A percentile compares a stretch with the other conserved stretches of the same genome.
Evolutionary conservation across 192 early-diverging fungal species (phyloP).

Genomic region (Coemansia sp.): DNA sequence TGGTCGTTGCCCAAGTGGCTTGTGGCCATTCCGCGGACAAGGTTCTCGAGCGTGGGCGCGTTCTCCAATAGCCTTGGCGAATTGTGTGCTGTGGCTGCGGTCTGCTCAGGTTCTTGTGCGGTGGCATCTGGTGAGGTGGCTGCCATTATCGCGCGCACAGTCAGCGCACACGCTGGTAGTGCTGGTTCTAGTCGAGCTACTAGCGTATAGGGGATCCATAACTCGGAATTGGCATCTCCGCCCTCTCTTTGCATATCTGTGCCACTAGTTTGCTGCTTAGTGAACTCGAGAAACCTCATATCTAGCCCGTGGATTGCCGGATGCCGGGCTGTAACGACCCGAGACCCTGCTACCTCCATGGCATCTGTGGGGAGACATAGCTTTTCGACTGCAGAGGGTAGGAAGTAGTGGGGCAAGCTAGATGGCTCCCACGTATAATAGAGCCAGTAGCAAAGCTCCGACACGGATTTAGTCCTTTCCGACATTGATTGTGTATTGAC

Average conservation of each 20-base stretch:
- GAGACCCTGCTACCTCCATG: constrained; percentile 24
- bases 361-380: constrained; percentile 23
- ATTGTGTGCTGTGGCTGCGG: constrained; percentile 7
- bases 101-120: neutral
- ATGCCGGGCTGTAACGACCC: constrained; percentile 18
- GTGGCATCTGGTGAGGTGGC: constrained; percentile 1
- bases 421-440: constrained; percentile 42
- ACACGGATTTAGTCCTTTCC: neutral
- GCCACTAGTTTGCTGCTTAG: neutral
- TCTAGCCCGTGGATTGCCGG: constrained; percentile 33
- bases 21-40: constrained; percentile 1
- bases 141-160: constrained; percentile 34
- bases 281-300: constrained; percentile 33
- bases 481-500: neutral
- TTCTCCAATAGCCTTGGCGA: constrained; percentile 46
- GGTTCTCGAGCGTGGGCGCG: constrained; percentile 41
- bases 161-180: constrained; percentile 42
- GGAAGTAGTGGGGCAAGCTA: constrained; percentile 24
- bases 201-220: constrained; percentile 37
- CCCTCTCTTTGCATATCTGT: neutral
- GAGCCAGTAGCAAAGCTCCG: constrained; percentile 25
- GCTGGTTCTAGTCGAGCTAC: constrained; percentile 30
- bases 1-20: neutral
- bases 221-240: neutral
- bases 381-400: constrained; percentile 18